Evolutionary conservation across 2,329 filamentous ascomycete genomes (phyloP).

Genomic region (Colletotrichum sansevieriae): DNA sequence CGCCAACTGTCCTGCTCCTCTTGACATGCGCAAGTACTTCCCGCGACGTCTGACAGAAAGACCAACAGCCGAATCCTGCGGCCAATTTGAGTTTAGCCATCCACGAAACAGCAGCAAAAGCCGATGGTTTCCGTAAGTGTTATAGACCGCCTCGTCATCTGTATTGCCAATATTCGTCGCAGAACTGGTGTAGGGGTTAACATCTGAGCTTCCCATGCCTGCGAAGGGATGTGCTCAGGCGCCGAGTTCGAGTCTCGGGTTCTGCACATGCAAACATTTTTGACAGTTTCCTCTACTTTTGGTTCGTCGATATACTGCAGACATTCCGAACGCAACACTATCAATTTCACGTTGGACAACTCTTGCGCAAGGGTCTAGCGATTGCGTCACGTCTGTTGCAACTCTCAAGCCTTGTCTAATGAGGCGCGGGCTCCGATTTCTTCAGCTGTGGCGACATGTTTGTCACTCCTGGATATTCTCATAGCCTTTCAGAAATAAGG

Average conservation of each 20-base stretch:
- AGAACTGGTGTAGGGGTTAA: slow-evolving; percentile 39
- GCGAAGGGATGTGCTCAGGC: neutral
- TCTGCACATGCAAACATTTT: slow-evolving; percentile 1
- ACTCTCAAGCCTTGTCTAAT: too few relatives aligned
- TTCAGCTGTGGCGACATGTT: too few relatives aligned
- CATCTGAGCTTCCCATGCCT: slow-evolving; percentile 37
- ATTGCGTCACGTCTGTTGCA: too few relatives aligned
- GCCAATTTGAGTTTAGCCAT: slow-evolving; percentile 10
- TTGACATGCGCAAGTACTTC: too few relatives aligned
- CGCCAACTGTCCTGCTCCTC: too few relatives aligned
- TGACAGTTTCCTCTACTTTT: too few relatives aligned
- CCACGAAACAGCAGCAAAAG: neutral
- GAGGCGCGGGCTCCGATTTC: too few relatives aligned
- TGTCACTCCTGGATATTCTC: too few relatives aligned
- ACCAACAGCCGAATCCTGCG: slow-evolving; percentile 3
- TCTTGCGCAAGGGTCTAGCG: too few relatives aligned
- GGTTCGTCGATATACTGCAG: neutral
- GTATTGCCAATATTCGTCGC: fast-evolving
- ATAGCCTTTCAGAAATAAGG: too few relatives aligned
- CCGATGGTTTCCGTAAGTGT: neutral
- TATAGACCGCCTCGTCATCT: neutral
- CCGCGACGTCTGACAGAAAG: neutral
- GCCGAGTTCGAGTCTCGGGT: slow-evolving; percentile 38
- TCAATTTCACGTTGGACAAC: too few relatives aligned
- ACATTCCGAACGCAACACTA: too few relatives aligned